Evolutionary conservation across 257 asterid genomes (phyloP).

Genomic region (Cinchona pubescens): DNA sequence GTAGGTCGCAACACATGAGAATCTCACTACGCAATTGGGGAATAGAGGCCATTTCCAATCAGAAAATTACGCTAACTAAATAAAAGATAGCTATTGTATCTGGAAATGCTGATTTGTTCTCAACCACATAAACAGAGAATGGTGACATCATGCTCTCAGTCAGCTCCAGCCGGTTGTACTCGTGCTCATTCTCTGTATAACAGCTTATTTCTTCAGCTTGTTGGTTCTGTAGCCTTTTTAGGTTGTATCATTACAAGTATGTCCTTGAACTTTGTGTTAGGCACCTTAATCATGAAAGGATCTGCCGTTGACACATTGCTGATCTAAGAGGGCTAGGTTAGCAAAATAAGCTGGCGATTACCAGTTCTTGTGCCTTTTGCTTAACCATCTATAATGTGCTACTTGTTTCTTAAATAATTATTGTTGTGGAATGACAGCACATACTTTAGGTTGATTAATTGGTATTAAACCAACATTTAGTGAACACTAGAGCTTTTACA

Average conservation of each 20-base stretch:
- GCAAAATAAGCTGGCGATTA: background rate
- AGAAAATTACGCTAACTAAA: background rate
- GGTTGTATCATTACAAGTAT: too few species aligned
- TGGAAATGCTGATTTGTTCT: background rate
- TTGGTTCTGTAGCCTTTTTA: background rate
- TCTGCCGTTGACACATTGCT: background rate
- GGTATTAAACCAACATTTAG: too few species aligned
- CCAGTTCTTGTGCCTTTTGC: background rate
- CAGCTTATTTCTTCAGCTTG: background rate
- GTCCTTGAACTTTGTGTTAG: too few species aligned
- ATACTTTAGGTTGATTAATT: background rate
- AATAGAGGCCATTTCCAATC: background rate
- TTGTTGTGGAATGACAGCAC: background rate
- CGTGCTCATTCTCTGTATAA: background rate
- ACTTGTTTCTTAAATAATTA: background rate
- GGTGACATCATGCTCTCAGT: background rate
- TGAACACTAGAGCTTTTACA: too few species aligned
- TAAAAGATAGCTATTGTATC: background rate
- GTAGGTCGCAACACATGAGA: background rate
- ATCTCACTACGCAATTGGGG: background rate
- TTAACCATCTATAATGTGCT: background rate
- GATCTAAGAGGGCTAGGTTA: background rate
- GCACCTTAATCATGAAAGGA: too few species aligned
- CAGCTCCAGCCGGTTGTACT: background rate
- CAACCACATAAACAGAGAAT: background rate